A percentile compares a stretch with the other conserved stretches of the same genome.
Evolutionary conservation across 345 rosid species (phyloP).

Genomic region (Excoecaria agallocha): DNA sequence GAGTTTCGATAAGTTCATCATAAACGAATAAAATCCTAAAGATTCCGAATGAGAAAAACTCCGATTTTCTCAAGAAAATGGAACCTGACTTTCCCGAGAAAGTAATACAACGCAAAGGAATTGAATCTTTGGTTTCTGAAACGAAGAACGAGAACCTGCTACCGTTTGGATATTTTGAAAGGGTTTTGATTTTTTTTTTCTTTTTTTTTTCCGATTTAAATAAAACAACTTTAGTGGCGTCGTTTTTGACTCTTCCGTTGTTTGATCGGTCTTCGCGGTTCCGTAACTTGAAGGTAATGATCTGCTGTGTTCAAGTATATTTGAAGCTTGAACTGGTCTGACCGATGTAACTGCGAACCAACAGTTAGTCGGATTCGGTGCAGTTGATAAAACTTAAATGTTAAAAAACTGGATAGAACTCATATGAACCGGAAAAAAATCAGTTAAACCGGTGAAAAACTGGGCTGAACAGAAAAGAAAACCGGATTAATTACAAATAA

Average conservation of each 20-base stretch:
- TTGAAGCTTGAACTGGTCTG: background rate
- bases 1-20: conserved; percentile 11
- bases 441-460: too few relatives aligned
- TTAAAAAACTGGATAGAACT: too few relatives aligned
- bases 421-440: too few relatives aligned
- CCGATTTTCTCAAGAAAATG: conserved; percentile 12
- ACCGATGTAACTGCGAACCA: too few relatives aligned
- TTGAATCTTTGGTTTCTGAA: background rate
- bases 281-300: background rate
- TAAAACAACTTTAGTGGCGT: background rate
- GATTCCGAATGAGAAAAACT: background rate
- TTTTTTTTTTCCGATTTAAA: background rate
- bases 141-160: too few relatives aligned
- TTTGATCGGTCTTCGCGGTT: conserved; percentile 7
- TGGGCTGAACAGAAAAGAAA: too few relatives aligned
- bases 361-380: too few relatives aligned
- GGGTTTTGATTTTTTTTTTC: background rate
- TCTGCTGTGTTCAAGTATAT: background rate
- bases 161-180: background rate
- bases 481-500: too few relatives aligned
- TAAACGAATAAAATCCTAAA: background rate
- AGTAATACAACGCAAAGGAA: background rate
- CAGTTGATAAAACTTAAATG: too few relatives aligned
- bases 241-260: conserved; percentile 13
- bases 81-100: background rate